A percentile compares a stretch with the other conserved stretches of the same genome.
Evolutionary conservation across 176 grass and related monocot genomes (phyloP).

Genomic region (Oryza nivara): DNA sequence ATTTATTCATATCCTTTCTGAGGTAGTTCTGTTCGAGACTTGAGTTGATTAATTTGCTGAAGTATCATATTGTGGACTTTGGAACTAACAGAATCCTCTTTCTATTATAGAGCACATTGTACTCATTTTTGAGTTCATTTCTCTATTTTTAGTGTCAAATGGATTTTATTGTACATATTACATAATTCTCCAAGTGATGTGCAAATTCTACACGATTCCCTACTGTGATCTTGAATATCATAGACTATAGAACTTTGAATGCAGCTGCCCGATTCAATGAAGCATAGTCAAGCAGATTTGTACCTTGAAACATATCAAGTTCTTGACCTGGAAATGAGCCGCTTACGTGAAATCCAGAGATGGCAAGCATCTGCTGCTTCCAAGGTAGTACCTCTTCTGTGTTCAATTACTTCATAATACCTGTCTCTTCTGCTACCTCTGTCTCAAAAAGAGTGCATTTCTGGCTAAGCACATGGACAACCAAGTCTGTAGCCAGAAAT

Average conservation of each 20-base stretch:
- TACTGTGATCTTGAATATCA: conserved; percentile 29
- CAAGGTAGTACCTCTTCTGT: conserved; percentile 59
- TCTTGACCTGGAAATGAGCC: conserved; percentile 97
- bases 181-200: neutral
- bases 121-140: conserved; percentile 14
- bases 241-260: conserved; percentile 39
- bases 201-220: neutral
- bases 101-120: neutral
- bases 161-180: neutral
- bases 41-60: conserved; percentile 5
- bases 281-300: conserved; percentile 93
- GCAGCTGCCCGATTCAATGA: conserved; percentile 99
- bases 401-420: conserved; percentile 29
- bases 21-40: conserved; percentile 8
- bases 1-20: conserved; percentile 2
- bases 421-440: conserved; percentile 14
- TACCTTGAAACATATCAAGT: conserved; percentile 99
- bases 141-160: conserved; percentile 11
- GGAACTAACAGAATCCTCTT: conserved; percentile 24
- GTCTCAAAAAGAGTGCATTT: too few relatives aligned
- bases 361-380: conserved; percentile 99
- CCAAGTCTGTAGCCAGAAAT: too few relatives aligned
- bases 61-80: conserved; percentile 28
- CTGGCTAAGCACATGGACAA: too few relatives aligned
- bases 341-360: conserved; percentile 98